Percentiles rank a stretch among this genome's conserved stretches.
phyloP scores from a whole-genome alignment of 768 basidiomycete genomes.

The Phanerodontia chrysosporium region DNA sequence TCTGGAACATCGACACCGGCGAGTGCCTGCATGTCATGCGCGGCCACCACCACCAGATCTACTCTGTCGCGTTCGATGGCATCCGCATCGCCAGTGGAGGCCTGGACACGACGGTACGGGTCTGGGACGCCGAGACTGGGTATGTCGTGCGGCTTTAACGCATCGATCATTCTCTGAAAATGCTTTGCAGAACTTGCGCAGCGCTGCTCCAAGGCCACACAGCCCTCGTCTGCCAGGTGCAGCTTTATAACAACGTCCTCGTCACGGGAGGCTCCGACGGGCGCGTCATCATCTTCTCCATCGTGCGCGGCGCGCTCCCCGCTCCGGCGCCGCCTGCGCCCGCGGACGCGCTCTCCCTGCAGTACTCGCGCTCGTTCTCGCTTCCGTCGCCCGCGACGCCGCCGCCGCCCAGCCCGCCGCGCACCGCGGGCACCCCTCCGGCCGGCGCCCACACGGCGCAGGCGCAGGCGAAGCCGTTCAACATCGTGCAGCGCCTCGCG shows the following conservation, averaged over 20 bases:
- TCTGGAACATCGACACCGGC: slow-evolving; percentile 91
- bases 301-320: slow-evolving; percentile 30
- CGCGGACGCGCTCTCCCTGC: neutral
- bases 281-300: slow-evolving; percentile 69
- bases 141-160: slow-evolving; percentile 33
- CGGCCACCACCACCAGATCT: slow-evolving; percentile 88
- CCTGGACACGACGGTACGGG: slow-evolving; percentile 88
- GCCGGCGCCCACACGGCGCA: neutral
- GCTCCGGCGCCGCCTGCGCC: slow-evolving; percentile 25
- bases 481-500: slow-evolving; percentile 57
- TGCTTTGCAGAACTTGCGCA: slow-evolving; percentile 55
- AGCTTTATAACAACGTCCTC: slow-evolving; percentile 65
- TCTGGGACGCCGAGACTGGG: slow-evolving; percentile 89
- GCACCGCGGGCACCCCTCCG: neutral
- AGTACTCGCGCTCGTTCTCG: neutral
- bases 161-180: neutral
- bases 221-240: slow-evolving; percentile 87
- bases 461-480: slow-evolving; percentile 25
- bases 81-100: slow-evolving; percentile 77
- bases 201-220: slow-evolving; percentile 90
- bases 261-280: slow-evolving; percentile 89
- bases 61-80: slow-evolving; percentile 89
- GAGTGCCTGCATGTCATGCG: slow-evolving; percentile 76
- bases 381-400: neutral
- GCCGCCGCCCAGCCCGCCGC: neutral